Percentiles rank a stretch among this genome's conserved stretches.
These are phyloP conservation scores for Trichoderma sp. DNA, from an alignment of 2,329 filamentous ascomycete genomes.

Conservation along the genomic window DNA sequence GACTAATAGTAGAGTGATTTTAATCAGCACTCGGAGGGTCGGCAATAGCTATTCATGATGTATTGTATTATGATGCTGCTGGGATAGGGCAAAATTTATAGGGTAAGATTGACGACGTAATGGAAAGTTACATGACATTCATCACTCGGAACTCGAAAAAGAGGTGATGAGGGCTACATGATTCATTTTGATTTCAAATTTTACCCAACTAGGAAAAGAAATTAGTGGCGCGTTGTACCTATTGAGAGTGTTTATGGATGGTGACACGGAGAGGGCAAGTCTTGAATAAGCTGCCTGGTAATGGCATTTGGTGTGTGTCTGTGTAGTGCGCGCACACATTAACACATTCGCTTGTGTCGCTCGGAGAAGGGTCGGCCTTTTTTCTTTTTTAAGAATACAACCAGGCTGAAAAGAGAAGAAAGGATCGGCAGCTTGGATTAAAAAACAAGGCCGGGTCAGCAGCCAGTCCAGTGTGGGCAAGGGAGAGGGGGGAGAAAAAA, in stretches of 20 bases:
- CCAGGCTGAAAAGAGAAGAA: neutral
- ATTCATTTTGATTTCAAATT: neutral
- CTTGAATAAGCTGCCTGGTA: neutral
- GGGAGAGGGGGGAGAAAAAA: neutral
- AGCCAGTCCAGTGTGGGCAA: neutral
- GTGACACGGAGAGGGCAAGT: neutral
- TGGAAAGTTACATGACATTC: neutral
- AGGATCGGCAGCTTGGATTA: neutral
- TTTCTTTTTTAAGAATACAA: neutral
- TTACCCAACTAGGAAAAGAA: neutral
- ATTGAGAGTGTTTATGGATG: neutral
- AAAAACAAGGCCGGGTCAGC: neutral
- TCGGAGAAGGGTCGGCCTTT: conserved; percentile 16
- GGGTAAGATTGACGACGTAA: neutral
- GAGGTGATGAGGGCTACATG: neutral
- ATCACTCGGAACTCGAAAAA: neutral
- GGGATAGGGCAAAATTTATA: neutral
- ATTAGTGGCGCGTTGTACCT: neutral
- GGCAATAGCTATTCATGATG: neutral
- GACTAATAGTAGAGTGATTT: neutral
- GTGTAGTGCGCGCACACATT: neutral
- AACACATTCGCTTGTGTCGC: neutral
- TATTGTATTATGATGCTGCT: neutral
- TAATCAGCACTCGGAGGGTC: neutral
- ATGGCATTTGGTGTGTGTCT: neutral